A percentile compares a stretch with the other conserved stretches of the same genome.
These are phyloP conservation scores for Podila horticola DNA, from an alignment of 192 early-diverging fungal genomes.

Conservation along the genomic window DNA sequence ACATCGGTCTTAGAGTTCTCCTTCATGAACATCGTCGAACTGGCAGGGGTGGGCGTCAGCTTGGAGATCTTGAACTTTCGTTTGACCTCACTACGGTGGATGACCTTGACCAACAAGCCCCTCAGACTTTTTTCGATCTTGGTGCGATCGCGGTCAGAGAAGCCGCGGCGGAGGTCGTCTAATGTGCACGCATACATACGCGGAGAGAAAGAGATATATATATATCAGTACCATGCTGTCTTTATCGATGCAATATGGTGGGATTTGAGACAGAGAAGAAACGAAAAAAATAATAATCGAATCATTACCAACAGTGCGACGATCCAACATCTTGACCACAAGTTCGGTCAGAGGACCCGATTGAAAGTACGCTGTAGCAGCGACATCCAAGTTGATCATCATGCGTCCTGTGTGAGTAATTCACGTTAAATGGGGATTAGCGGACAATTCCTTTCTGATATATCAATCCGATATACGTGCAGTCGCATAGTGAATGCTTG, in stretches of 20 bases:
- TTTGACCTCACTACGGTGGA: constrained; percentile 72
- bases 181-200: not conserved
- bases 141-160: constrained; percentile 54
- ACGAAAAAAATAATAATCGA: too few relatives aligned
- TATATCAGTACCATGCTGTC: not conserved
- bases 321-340: constrained; percentile 70
- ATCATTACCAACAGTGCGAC: constrained; percentile 47
- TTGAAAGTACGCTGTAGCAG: constrained; percentile 74
- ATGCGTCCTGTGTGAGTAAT: constrained; percentile 53
- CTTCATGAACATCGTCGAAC: constrained; percentile 77
- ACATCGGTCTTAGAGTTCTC: constrained; percentile 69
- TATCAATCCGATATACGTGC: too few relatives aligned
- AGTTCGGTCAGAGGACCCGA: constrained; percentile 77
- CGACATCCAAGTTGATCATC: constrained; percentile 79
- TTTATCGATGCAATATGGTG: not conserved
- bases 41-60: constrained; percentile 73
- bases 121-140: constrained; percentile 65
- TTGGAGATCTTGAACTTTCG: constrained; percentile 79
- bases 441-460: not conserved
- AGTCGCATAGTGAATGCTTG: constrained; percentile 8
- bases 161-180: constrained; percentile 61
- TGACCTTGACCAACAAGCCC: constrained; percentile 62
- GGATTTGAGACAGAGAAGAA: not conserved
- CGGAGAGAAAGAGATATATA: not conserved
- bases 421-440: not conserved